A percentile compares a stretch with the other conserved stretches of the same genome.
These are phyloP conservation scores for Xylariaceae sp. DNA, from an alignment of 2,329 filamentous ascomycete genomes.

Conservation along the genomic window DNA sequence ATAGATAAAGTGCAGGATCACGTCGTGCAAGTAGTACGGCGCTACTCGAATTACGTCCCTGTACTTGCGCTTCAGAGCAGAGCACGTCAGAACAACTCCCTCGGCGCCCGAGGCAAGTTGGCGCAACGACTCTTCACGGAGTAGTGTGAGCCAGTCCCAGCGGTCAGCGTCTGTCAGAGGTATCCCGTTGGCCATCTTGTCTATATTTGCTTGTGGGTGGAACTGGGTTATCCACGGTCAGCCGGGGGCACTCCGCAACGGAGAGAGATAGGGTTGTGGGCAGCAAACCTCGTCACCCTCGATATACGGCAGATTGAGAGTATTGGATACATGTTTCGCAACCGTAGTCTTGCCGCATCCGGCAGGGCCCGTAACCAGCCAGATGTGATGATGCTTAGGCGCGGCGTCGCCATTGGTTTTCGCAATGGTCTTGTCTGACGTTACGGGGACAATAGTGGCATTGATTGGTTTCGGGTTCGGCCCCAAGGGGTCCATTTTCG, in stretches of 20 bases:
- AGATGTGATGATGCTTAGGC: constrained; percentile 61
- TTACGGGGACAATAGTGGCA: constrained; percentile 25
- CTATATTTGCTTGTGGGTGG: constrained; percentile 72
- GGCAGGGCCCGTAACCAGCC: constrained; percentile 74
- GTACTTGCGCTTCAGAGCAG: constrained; percentile 94
- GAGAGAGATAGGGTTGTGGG: neutral
- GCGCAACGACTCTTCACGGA: constrained; percentile 64
- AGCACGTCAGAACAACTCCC: constrained; percentile 94
- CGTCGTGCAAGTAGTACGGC: constrained; percentile 66
- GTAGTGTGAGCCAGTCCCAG: constrained; percentile 90
- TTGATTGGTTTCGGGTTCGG: constrained; percentile 25
- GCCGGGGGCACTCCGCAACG: neutral
- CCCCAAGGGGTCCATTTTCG: constrained; percentile 23
- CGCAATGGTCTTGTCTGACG: constrained; percentile 26
- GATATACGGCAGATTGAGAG: constrained; percentile 65
- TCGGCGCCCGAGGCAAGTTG: constrained; percentile 52
- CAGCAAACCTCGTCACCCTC: constrained; percentile 70
- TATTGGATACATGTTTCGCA: constrained; percentile 58
- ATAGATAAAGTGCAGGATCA: constrained; percentile 90
- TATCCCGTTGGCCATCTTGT: constrained; percentile 83
- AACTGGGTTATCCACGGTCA: constrained; percentile 44
- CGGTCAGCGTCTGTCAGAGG: constrained; percentile 90
- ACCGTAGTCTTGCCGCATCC: constrained; percentile 78
- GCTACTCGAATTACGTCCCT: constrained; percentile 84
- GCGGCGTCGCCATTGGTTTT: constrained; percentile 19